These are phyloP conservation scores for Colletotrichum somersetense DNA, from an alignment of 2,329 filamentous ascomycete genomes.

Conservation along the genomic window DNA sequence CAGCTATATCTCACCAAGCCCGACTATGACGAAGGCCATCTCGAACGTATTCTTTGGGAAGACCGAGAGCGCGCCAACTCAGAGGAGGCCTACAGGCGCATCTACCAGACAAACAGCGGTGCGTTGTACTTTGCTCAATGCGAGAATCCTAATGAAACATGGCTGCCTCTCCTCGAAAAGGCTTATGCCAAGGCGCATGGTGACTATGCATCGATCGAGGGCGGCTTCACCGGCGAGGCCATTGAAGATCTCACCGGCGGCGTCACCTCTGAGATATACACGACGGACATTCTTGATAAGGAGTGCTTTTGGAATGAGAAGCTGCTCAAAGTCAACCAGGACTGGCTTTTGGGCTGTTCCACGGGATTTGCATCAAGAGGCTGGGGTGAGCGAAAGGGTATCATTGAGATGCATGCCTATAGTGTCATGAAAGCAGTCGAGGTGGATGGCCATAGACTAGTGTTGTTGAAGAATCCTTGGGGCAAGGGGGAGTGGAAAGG, in stretches of 20 bases:
- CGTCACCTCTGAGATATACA: conserved; percentile 74
- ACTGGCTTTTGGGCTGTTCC: conserved; percentile 77
- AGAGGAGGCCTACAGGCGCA: conserved; percentile 73
- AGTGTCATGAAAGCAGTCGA: conserved; percentile 71
- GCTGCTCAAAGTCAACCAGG: conserved; percentile 80
- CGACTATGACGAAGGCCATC: conserved; percentile 71
- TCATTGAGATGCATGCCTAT: conserved; percentile 71
- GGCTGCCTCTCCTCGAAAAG: conserved; percentile 84
- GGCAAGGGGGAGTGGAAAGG: conserved; percentile 85
- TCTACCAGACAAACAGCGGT: conserved; percentile 80
- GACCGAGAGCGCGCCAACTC: conserved; percentile 63
- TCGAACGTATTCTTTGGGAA: conserved; percentile 60
- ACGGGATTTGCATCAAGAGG: conserved; percentile 63
- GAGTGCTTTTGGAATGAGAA: conserved; percentile 81
- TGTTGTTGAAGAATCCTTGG: conserved; percentile 83
- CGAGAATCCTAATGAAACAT: conserved; percentile 80
- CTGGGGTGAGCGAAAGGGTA: conserved; percentile 66
- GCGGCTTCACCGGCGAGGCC: conserved; percentile 74
- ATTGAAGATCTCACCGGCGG: conserved; percentile 74
- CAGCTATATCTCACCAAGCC: conserved; percentile 67
- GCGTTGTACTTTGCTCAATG: conserved; percentile 84
- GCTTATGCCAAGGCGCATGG: conserved; percentile 86
- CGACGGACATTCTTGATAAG: conserved; percentile 78
- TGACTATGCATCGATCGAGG: conserved; percentile 81
- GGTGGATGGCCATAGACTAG: conserved; percentile 71